Percentiles rank a stretch among this genome's conserved stretches.
phyloP scores from a whole-genome alignment of 1,139 yeast genomes.

The Geotrichum siamense region DNA sequence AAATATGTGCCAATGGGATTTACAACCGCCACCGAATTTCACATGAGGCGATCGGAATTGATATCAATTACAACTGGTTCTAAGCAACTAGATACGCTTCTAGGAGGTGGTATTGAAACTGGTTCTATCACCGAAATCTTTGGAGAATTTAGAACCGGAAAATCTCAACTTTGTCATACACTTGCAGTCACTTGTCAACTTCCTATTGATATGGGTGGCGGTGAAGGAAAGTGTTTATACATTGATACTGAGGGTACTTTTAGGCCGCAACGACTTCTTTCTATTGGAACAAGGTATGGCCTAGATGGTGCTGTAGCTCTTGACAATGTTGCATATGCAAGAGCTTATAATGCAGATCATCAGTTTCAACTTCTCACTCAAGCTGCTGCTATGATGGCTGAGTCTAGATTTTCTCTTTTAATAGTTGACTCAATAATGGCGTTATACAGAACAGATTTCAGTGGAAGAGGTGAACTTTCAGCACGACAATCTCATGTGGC shows the following conservation, averaged over 20 bases:
- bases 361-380: slow-evolving; percentile 78
- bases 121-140: slow-evolving; percentile 95
- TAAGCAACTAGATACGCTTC: slow-evolving; percentile 80
- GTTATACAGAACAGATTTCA: slow-evolving; percentile 85
- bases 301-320: slow-evolving; percentile 90
- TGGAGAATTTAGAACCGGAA: slow-evolving; percentile 98
- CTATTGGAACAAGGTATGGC: slow-evolving; percentile 89
- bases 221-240: slow-evolving; percentile 94
- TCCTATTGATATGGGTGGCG: slow-evolving; percentile 98
- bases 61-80: slow-evolving; percentile 94
- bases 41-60: slow-evolving; percentile 79
- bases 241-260: slow-evolving; percentile 98
- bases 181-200: slow-evolving; percentile 94
- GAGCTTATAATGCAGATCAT: slow-evolving; percentile 96
- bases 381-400: slow-evolving; percentile 96
- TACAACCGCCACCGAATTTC: slow-evolving; percentile 95
- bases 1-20: slow-evolving; percentile 92
- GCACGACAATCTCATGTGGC: slow-evolving; percentile 96
- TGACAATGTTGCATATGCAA: slow-evolving; percentile 94
- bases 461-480: slow-evolving; percentile 93
- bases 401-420: slow-evolving; percentile 65
- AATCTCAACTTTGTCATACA: slow-evolving; percentile 94
- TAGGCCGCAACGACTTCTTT: slow-evolving; percentile 80
- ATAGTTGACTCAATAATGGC: slow-evolving; percentile 97
- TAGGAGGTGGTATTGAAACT: slow-evolving; percentile 97